Percentiles rank a stretch among this genome's conserved stretches.
Evolutionary conservation across 1,139 yeast species (phyloP).

Genomic region (Debaryomycetaceae sp.): DNA sequence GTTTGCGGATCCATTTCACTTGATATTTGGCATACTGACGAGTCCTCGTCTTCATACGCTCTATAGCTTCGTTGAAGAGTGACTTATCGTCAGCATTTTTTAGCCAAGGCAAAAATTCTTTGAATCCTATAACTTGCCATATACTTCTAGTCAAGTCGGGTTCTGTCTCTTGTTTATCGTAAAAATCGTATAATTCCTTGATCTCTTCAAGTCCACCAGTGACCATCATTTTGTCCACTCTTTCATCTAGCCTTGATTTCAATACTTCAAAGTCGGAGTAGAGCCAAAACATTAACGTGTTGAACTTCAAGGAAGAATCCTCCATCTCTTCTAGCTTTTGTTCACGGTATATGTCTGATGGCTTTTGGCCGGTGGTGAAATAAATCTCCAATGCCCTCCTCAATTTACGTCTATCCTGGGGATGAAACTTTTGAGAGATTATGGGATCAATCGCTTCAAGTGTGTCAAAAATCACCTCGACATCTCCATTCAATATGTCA

Average conservation of each 20-base stretch:
- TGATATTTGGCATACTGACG: conserved; percentile 86
- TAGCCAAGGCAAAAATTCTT: conserved; percentile 86
- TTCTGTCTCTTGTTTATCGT: conserved; percentile 20
- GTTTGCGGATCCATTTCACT: conserved; percentile 86
- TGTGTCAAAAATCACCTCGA: conserved; percentile 44
- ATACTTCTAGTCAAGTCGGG: conserved; percentile 70
- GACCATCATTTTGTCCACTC: conserved; percentile 82
- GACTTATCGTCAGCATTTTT: conserved; percentile 13
- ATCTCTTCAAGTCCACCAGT: conserved; percentile 71
- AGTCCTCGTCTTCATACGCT: conserved; percentile 79
- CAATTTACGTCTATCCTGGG: conserved; percentile 78
- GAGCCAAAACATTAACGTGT: conserved; percentile 79
- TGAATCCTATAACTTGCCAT: conserved; percentile 95
- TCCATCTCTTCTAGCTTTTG: conserved; percentile 50
- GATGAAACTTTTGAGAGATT: conserved; percentile 82
- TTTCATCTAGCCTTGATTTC: conserved; percentile 59
- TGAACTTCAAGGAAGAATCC: conserved; percentile 53
- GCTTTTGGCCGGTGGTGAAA: conserved; percentile 59
- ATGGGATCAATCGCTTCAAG: conserved; percentile 61
- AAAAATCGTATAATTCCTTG: conserved; percentile 49
- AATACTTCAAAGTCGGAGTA: conserved; percentile 64
- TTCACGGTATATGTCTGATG: conserved; percentile 66
- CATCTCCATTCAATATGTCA: conserved; percentile 54
- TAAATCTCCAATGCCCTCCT: conserved; percentile 79
- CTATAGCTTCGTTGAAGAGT: conserved; percentile 49